phyloP scores from a whole-genome alignment of 192 early-diverging fungal species.

The Backusella mclennaniae region DNA sequence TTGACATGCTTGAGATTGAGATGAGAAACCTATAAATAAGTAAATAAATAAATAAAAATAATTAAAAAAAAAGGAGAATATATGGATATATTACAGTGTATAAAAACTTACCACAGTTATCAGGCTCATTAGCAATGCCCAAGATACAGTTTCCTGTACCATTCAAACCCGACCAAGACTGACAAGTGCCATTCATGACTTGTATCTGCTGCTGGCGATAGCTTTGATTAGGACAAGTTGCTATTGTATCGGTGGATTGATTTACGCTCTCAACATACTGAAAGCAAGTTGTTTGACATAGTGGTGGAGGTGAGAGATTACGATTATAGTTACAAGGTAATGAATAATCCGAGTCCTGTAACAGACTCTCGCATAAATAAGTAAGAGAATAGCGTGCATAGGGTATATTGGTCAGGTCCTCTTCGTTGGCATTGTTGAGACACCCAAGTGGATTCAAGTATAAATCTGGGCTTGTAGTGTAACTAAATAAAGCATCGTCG shows the following conservation, averaged over 20 bases:
- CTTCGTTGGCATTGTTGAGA: not conserved
- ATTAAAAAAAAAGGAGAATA: too few species aligned
- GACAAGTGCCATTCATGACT: conserved; percentile 10
- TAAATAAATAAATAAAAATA: not conserved
- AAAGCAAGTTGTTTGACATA: conserved; percentile 27
- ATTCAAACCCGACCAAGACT: conserved; percentile 28
- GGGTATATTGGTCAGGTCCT: conserved; percentile 13
- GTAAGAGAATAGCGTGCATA: conserved; percentile 32
- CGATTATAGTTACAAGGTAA: conserved; percentile 27
- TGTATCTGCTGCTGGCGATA: not conserved
- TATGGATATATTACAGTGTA: not conserved
- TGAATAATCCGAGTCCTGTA: conserved; percentile 29
- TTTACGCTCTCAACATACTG: conserved; percentile 25
- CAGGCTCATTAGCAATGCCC: conserved; percentile 29
- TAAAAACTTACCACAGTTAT: conserved; percentile 31
- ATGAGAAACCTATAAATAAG: conserved; percentile 10
- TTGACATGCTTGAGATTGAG: conserved; percentile 8
- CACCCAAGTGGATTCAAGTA: conserved; percentile 19
- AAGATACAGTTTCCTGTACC: conserved; percentile 26
- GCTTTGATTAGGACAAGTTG: conserved; percentile 13
- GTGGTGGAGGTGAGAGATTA: conserved; percentile 22
- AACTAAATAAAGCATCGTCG: conserved; percentile 22
- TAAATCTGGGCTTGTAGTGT: conserved; percentile 8
- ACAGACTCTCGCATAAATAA: conserved; percentile 20
- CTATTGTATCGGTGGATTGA: conserved; percentile 9